These are phyloP conservation scores for Leccinum pellstonianum DNA, from an alignment of 768 basidiomycete genomes.

Conservation along the genomic window DNA sequence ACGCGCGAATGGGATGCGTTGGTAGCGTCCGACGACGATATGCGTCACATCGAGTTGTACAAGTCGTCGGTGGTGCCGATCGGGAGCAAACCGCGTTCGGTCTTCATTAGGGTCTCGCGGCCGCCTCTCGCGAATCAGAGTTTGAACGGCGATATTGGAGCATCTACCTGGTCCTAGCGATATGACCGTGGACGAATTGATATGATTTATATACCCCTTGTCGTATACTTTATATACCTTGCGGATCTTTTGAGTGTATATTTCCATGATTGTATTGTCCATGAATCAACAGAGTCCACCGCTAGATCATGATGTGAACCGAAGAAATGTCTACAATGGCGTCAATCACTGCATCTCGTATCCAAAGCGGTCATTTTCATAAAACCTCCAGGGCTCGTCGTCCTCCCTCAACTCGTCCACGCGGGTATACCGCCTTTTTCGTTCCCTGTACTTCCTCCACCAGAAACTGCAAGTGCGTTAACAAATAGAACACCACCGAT, in stretches of 20 bases:
- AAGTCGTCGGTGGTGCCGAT: constrained; percentile 52
- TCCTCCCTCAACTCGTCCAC: constrained; percentile 27
- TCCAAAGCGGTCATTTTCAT: constrained; percentile 18
- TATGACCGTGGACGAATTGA: constrained; percentile 53
- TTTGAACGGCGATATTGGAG: constrained; percentile 36
- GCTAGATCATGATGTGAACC: not conserved
- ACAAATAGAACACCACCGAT: not conserved
- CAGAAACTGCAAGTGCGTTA: constrained; percentile 22
- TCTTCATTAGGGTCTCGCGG: constrained; percentile 44
- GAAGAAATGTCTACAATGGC: not conserved
- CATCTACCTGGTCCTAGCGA: constrained; percentile 41
- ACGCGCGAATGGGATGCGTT: constrained; percentile 49
- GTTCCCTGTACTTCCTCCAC: constrained; percentile 28
- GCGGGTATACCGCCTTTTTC: constrained; percentile 19
- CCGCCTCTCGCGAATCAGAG: constrained; percentile 46
- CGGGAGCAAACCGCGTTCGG: constrained; percentile 53
- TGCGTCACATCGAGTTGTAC: constrained; percentile 55
- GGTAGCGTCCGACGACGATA: constrained; percentile 42
- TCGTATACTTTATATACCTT: constrained; percentile 18
- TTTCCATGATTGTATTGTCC: not conserved
- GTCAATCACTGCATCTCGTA: constrained; percentile 16
- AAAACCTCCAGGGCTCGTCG: constrained; percentile 32
- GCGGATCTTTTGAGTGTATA: not conserved
- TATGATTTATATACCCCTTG: constrained; percentile 15
- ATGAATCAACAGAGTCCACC: too few species aligned